Base-by-base conservation (phyloP, 352 stramenopile species). In the Pythium coloratum region DNA sequence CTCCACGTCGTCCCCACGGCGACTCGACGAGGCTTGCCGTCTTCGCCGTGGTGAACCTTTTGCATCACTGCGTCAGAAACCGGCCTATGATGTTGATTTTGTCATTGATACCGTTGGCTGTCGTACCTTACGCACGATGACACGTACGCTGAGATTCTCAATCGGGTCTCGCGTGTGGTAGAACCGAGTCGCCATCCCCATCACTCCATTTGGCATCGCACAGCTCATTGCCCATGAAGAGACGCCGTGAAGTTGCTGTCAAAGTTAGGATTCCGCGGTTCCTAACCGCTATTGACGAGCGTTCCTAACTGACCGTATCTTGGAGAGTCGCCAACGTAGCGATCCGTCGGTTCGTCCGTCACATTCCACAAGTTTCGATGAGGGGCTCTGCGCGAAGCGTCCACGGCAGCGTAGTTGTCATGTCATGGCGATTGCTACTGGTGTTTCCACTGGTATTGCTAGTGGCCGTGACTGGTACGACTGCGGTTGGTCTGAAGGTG, bases 151-250 rank as follows among this genome's bases (percentile, higher is more conserved):
- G 16, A 93, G 64, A 58, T 91, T 88, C 66, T 89, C 81, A 64
- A 93, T 90, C 10, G 85, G 81, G 62, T 90, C 82, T 65, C 77
- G 78, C 50, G 85, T 84, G 77, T 91, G 83, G 66, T 91, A 93
- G 71, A 80, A 84, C 36, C 80, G 69, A 49, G 79, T 89, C 16
- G 50, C 46, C 63, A 65, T 59, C 24, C 16, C 30, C 18, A 33
- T 14, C 1, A 24, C 54, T 36, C n/a, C n/a, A 36, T 33, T 56
- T 30, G 28, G 28, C 8, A 28, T 30, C 24, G 30, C n/a, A 10
- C 12, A 40, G 24, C 26, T 55, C 26, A 28, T 32, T 55, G 49
- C 1, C 12, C 24, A n/a, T 10, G 49, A 55, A 55, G 49, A 55
- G 49, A 55, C 49, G 24, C 49, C 30, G 9, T 16, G 2, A 30